Evolutionary conservation across 352 stramenopile genomes (phyloP), one percentile per base, ranked within the genome.

Genomic region (Pythium apleroticum): DNA sequence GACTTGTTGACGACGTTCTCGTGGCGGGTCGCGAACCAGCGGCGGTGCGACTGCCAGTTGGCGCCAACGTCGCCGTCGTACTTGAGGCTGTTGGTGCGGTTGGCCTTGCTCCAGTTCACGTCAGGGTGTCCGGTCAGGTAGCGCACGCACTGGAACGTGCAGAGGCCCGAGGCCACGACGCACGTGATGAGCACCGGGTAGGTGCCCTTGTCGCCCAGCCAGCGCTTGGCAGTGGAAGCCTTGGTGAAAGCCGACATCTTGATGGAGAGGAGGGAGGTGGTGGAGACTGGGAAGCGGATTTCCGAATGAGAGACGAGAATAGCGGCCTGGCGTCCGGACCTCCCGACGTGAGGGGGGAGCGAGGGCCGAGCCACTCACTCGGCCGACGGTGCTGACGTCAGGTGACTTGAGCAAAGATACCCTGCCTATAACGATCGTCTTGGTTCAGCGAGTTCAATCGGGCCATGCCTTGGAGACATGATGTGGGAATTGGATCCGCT

Each of bases 1-100:
- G 80, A 58, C 70, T 93, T 83, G 77, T 93, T 93, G 61, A 93
- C 71, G 62, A 68, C 74, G 75, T 93, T 93, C 71, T 90, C 87
- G 76, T 83, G 72, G 55, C 81, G 69, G 24, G 71, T 86, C 53
- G 84, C 84, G 60, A 93, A 74, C 71, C 74, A 77, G 63, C 82
- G 82, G 63, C 84, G 84, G 77, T 93, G 84, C 74, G 82, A 81
- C 68, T 89, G 73, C 82, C 82, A 93, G 65, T 91, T 76, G 24
- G 70, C 78, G 8, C 84, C 84, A 53, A 74, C 68, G 31, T 80
- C 75, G 25, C 73, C 68, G 71, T 89, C 84, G 76, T 91, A 88
- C 39, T 77, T 77, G 74, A 91, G 86, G 4, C 84, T 74, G 69
- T 91, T 86, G 60, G 66, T 69, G 45, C 84, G 84, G 69, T 88